Evolutionary conservation across 2,329 filamentous ascomycete species (phyloP), one percentile per base, ranked within the genome.

Genomic region (Neopestalotiopsis clavispora): DNA sequence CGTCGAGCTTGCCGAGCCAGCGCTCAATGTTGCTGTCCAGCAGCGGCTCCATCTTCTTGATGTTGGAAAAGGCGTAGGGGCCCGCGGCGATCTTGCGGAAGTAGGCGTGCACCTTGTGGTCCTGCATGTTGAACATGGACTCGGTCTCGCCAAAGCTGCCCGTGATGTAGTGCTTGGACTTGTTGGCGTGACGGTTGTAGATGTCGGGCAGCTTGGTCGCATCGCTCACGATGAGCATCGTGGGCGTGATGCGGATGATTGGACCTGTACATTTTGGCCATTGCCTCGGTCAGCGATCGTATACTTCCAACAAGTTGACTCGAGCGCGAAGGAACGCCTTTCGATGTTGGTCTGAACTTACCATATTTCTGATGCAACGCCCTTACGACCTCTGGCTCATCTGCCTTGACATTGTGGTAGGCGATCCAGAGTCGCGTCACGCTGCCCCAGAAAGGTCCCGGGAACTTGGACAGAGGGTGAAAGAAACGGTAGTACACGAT

Each of bases 31-130:
- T 80, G 1, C 74, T 71, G 69, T 90, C 87, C 2, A 90, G 80
- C 38, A 89, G 71, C 0, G 85, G 84, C 74, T 90, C 88, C 84
- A 88, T 89, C 71, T 84, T 86, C 76, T 85, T 86, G 71, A 90
- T 83, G 72, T 87, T 89, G 59, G 78, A 82, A 73, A 89, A 87
- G 66, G 82, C 85, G 73, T 89, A 90, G 2, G 86, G 83, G 1
- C 82, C 81, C 1, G 87, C 88, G 30, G 85, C 82, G 28, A 87
- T 81, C 76, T 88, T 89, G 20, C 88, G 81, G 72, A 84, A 86
- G 1, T 80, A 78, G 3, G 86, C 81, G 74, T 90, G 88, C 4
- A 79, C 78, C 66, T 80, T 80, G 60, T 84, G 80, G 60, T 86
- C 83, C 69, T 85, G 84, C 83, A 88, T 89, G 68, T 89, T 89